Base-by-base conservation (phyloP, 1,139 yeast species). In the Geotrichum histeridarum region DNA sequence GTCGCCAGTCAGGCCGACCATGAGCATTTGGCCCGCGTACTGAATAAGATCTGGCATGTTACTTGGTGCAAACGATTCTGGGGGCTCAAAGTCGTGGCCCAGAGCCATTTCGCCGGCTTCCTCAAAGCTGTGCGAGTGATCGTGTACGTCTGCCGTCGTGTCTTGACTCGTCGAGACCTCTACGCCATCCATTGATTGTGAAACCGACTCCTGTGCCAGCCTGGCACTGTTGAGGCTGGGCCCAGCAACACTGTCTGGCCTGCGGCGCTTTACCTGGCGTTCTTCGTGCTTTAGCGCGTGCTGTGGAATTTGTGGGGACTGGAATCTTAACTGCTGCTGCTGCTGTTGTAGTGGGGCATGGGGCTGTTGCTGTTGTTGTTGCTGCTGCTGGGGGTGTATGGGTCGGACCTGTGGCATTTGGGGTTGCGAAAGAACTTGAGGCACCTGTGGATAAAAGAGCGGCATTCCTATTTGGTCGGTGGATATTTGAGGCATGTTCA, bases 1-100 rank as follows among this genome's bases (percentile, higher is more conserved):
- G 39, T 80, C 72, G 1, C 85, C 86, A 59, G 78, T 78, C 62
- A 82, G 81, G 38, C 88, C 88, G 5, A 82, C 84, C 69, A 83
- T 76, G 50, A 83, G 72, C 56, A 82, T 76, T 65, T 81, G 83
- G 30, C 85, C 85, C 14, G 78, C 63, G 48, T 63, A 63, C 54
- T 59, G 59, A 42, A 58, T 60, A 53, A 66, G 58, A 51, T 60
- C 57, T 42, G 64, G 58, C 50, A 57, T 42, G 17, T 51, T 43
- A 5, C 48, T 33, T 4, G 48, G 47, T 15, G 53, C 51, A 27
- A 51, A 51, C 12, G 44, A 8, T 18, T 51, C 48, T 4, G 51
- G 54, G 14, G 41, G 39, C 22, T 51, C 48, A 33, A 51, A 41
- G 14, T 50, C 44, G 36, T 31, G 7, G 31, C 42, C 30, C 17